Evolutionary conservation across 108 stramenopile species (phyloP), one percentile per base, ranked within the genome.

Genomic region (Cylindrotheca fusiformis): DNA sequence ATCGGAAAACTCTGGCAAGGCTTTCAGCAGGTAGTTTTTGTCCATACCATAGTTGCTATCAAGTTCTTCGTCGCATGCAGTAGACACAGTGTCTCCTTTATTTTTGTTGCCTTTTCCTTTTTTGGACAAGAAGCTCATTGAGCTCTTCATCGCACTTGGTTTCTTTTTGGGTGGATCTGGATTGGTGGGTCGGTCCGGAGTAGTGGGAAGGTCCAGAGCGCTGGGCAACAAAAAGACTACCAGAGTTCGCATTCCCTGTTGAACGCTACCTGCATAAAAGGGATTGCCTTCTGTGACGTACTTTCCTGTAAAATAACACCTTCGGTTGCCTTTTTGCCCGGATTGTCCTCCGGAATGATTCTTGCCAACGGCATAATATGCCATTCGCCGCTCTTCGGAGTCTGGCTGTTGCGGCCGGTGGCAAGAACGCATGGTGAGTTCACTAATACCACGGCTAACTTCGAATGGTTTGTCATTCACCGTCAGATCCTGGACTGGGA

Each of bases 151-250:
- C 1, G 52, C 21, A 36, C 24, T 48, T 0, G 27, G 24, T 1
- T 48, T 17, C 3, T 47, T 22, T 10, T 30, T 51, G 18, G 22
- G 31, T 41, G 30, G 30, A 26, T 48, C 54, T n/a, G n/a, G n/a
- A n/a, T n/a, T n/a, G n/a, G n/a, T n/a, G 18, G 23, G 44, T 21
- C 26, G 19, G 18, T 31, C 32, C n/a, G 31, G 36, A 22, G 66
- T 30, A 56, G 31, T 64, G 21, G 85, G 84, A 18, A 93, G 58
- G 17, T 77, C 86, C 48, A 93, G 58, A 14, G 88, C 84, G 17
- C 80, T 82, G 20, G 91, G 91, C 45, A 88, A 60, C 55, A 88
- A 93, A 74, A 93, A 93, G 23, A 93, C 91, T 20, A 93, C 91
- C 30, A 93, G 74, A 18, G 91, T 93, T 52, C 87, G 70, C 27